These are phyloP conservation scores for Agaricus sinodeliciosus DNA, from an alignment of 768 basidiomycete genomes.

Conservation along the genomic window DNA sequence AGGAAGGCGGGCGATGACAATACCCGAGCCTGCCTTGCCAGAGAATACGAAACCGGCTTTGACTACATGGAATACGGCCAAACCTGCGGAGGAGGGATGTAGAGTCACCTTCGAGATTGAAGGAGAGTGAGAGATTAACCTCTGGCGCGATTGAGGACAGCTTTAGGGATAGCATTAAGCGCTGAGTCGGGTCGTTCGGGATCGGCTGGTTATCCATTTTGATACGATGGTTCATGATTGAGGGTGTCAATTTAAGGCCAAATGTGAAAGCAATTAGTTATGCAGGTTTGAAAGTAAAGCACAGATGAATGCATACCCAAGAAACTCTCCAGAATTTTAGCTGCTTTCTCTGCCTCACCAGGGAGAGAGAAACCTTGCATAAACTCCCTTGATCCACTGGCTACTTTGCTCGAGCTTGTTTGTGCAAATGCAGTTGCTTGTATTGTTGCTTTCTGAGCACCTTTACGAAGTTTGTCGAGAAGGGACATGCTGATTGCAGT, in stretches of 20 bases:
- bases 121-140: constrained; percentile 38
- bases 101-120: not conserved
- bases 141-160: constrained; percentile 82
- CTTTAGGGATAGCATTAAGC: constrained; percentile 90
- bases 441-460: constrained; percentile 74
- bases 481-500: constrained; percentile 29
- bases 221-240: too few species aligned
- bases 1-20: constrained; percentile 87
- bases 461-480: constrained; percentile 74
- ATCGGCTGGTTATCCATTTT: constrained; percentile 51
- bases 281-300: not conserved
- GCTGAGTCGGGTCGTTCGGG: constrained; percentile 85
- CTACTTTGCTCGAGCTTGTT: constrained; percentile 59
- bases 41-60: constrained; percentile 95
- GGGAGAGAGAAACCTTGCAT: constrained; percentile 85
- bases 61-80: constrained; percentile 91
- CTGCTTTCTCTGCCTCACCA: constrained; percentile 91
- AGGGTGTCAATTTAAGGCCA: not conserved
- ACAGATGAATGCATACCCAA: constrained; percentile 49
- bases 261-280: constrained; percentile 1
- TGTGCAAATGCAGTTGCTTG: constrained; percentile 76
- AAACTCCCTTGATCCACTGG: constrained; percentile 69
- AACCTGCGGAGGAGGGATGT: constrained; percentile 40
- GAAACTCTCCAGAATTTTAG: constrained; percentile 85
- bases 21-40: constrained; percentile 88